Evolutionary conservation across 2,329 filamentous ascomycete genomes (phyloP), one percentile per base, ranked within the genome.

Genomic region (Xylaria multiplex): DNA sequence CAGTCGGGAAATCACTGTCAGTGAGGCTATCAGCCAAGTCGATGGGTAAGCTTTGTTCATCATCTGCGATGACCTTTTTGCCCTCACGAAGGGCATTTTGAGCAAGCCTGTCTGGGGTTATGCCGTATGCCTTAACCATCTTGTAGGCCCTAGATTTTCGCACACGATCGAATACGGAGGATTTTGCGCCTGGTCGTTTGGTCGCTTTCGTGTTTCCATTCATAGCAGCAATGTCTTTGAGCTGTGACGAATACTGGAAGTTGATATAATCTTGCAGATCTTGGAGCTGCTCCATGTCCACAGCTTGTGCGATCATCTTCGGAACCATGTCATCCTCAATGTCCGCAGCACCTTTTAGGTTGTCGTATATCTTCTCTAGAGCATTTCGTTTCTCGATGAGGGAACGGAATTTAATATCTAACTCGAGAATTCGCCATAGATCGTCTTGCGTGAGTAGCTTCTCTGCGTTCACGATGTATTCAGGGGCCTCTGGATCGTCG

Each of bases 241-340:
- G 84, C 77, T 97, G 89, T 2, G 89, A 83, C 4, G 92, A 89
- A 74, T 98, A 98, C 75, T 94, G 91, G 79, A 99, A 99, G 75
- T 98, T 93, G 59, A 98, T 83, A 74, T 98, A 98, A 75, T 99
- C 96, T 76, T 98, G 95, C 24, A 99, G 81, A 78, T 99, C 96
- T 77, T 99, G 96, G 19, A 99, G 85, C 77, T 99, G 96, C 77
- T 99, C 96, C 84, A 97, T 94, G 0, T 91, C 95, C 4, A 88
- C 88, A 2, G 94, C 93, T 64, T 89, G 85, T 0, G 86, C 85
- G n/a, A 96, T 86, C 85, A 97, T 90, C 71, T 94, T 90, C 52
- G 95, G 91, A 46, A 98, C 89, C 63, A 93, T 89, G 1, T 83
- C 76, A 75, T 98, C 96, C 27, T 88, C 81, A 22, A 94, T 83